Evolutionary conservation across 2,329 filamentous ascomycete species (phyloP), one percentile per base, ranked within the genome.

Genomic region (Penicillium rolfsii): DNA sequence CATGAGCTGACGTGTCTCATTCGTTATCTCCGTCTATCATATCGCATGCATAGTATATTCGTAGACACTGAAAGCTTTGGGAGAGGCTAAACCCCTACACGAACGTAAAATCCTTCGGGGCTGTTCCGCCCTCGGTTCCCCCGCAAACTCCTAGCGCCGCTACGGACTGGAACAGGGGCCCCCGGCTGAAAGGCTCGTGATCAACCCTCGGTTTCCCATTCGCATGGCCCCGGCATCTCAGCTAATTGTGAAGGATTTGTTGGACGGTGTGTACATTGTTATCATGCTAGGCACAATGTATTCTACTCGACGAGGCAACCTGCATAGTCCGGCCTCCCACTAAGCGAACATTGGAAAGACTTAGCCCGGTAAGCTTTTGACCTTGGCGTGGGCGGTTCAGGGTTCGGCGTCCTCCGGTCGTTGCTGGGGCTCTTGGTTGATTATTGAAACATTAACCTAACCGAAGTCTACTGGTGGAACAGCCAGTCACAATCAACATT

Each of bases 121-220:
- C 2, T 35, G 28, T 48, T 30, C 48, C 48, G 48, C 33, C 6
- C 35, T 52, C 50, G 19, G 35, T 26, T 52, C 19, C 50, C 49
- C 50, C 50, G 50, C 50, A 53, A 53, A 38, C 33, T 22, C 33
- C 22, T 9, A 35, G 49, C 33, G 40, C 50, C 50, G 50, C 50
- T 38, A 22, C 19, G 19, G 33, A 40, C 24, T 24, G 22, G 12
- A 40, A 52, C 24, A 26, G 33, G 50, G 50, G 33, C 19, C 35
- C 41, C 41, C 22, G 5, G 50, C 50, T 53, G 50, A 40, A 53
- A 16, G 35, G 50, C 50, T 28, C 35, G 14, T 52, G n/a, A 28
- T 22, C 24, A 53, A 28, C 33, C 50, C 35, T 40, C 35, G 50
- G 50, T 30, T 35, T 19, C n/a, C n/a, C 35, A 30, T 30, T 53